Evolutionary conservation across 306 rosid species (phyloP), one percentile per base, ranked within the genome.

Genomic region (Luffa aegyptiaca): DNA sequence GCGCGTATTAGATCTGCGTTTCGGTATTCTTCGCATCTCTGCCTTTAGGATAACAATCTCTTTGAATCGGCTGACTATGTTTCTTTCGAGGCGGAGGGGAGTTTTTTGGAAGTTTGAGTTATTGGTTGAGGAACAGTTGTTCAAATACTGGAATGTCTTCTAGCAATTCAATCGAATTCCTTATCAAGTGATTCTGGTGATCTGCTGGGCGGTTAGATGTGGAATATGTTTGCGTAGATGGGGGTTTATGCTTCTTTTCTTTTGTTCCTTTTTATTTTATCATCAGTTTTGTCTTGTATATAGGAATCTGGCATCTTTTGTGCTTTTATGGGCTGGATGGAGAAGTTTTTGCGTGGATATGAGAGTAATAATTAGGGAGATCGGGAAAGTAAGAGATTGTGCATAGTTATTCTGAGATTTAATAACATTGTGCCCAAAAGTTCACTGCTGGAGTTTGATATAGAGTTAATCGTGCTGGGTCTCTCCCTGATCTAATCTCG

Each of bases 331-430:
- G 39, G 77, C 36, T 72, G 56, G 42, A 72, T 48, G 41, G 76
- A 70, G 39, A 70, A 44, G 76, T 45, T 70, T 45, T 70, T 20
- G 75, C 53, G 39, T 69, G 75, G 75, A 44, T 69, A 44, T 69
- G 5, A 37, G 42, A 65, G n/a, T 36, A 5, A 6, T 64, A 6
- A 37, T 37, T 36, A 65, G 72, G 48, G 72, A 65, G 26, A 13
- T 65, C 20, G 46, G 68, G 72, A 5, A 59, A 59, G 21, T 65
- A 36, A 36, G 71, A 45, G 76, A 44, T 71, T 69, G 35, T 20
- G 53, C 8, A n/a, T 70, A 9, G 35, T 42, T 71, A 41, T 39
- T 71, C 55, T 46, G 42, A 31, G 26, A 51, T 14, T 72, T 72
- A 48, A 48, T 72, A 16, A 31, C 45, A 14, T 49, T 49, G 49